phyloP scores from a whole-genome alignment of 1,139 yeast genomes.

The Suhomyces guaymorum region DNA sequence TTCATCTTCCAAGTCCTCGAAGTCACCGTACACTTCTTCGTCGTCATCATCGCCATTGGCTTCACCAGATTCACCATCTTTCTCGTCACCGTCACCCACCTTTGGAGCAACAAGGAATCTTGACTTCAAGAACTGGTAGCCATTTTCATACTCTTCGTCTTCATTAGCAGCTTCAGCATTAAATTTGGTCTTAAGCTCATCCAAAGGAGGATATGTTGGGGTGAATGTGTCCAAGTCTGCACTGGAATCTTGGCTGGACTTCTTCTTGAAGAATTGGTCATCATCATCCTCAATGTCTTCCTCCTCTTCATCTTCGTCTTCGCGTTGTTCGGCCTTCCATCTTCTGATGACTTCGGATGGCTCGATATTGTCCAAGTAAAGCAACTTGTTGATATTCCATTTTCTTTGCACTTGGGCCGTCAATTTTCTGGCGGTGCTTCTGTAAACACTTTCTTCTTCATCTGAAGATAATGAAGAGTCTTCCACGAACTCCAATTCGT shows the following conservation, averaged over 20 bases:
- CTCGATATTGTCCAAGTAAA: conserved; percentile 74
- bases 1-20: conserved; percentile 67
- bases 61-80: conserved; percentile 37
- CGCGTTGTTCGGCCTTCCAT: conserved; percentile 62
- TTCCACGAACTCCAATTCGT: conserved; percentile 53
- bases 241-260: conserved; percentile 28
- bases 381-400: conserved; percentile 80
- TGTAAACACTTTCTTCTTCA: conserved; percentile 39
- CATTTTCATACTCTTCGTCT: conserved; percentile 45
- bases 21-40: conserved; percentile 69
- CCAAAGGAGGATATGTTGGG: conserved; percentile 48
- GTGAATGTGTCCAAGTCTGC: conserved; percentile 35
- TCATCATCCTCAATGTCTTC: conserved; percentile 54
- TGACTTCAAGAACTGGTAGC: conserved; percentile 50
- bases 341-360: conserved; percentile 74
- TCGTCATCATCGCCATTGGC: conserved; percentile 42
- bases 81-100: conserved; percentile 39
- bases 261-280: conserved; percentile 62
- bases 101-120: conserved; percentile 74
- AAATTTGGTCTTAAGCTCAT: conserved; percentile 58
- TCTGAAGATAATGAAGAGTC: conserved; percentile 47
- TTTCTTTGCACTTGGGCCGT: conserved; percentile 43
- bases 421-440: conserved; percentile 48
- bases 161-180: conserved; percentile 33
- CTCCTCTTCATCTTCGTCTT: conserved; percentile 50